Evolutionary conservation across 441 rosid genomes (phyloP).

Genomic region (Hura crepitans): DNA sequence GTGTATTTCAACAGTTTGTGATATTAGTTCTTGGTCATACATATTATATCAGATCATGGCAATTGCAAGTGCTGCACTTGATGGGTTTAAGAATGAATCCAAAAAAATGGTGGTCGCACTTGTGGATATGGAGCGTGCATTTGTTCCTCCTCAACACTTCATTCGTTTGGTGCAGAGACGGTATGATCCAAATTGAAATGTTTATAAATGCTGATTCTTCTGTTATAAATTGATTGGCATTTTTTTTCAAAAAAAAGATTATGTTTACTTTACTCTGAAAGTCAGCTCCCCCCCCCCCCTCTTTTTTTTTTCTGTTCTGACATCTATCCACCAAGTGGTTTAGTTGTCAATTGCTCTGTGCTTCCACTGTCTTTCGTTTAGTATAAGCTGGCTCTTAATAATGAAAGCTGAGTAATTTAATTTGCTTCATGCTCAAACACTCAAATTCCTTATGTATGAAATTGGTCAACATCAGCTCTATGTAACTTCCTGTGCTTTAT

Average conservation of each 20-base stretch:
- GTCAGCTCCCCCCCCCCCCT: background rate
- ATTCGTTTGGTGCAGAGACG: slow-evolving; percentile 92
- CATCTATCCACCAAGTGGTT: background rate
- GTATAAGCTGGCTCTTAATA: background rate
- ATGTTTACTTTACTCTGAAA: background rate
- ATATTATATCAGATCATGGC: slow-evolving; percentile 57
- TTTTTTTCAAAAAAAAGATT: background rate
- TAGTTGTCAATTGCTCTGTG: background rate
- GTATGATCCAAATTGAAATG: slow-evolving; percentile 33
- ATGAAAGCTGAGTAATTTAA: slow-evolving; percentile 5
- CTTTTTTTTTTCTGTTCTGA: background rate
- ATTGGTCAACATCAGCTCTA: background rate
- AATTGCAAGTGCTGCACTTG: slow-evolving; percentile 83
- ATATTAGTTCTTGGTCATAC: slow-evolving; percentile 16
- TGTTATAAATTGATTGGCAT: background rate
- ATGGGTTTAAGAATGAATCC: slow-evolving; percentile 79
- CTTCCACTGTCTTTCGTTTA: background rate
- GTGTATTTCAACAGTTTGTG: background rate
- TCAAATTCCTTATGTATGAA: background rate
- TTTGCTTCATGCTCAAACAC: too few relatives aligned
- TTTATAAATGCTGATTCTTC: background rate
- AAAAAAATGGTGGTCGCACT: slow-evolving; percentile 92
- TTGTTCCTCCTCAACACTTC: slow-evolving; percentile 97
- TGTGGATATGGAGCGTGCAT: slow-evolving; percentile 97
- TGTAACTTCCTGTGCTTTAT: background rate